phyloP scores from a whole-genome alignment of 176 grass and related monocot species.

The Juncus effusus region DNA sequence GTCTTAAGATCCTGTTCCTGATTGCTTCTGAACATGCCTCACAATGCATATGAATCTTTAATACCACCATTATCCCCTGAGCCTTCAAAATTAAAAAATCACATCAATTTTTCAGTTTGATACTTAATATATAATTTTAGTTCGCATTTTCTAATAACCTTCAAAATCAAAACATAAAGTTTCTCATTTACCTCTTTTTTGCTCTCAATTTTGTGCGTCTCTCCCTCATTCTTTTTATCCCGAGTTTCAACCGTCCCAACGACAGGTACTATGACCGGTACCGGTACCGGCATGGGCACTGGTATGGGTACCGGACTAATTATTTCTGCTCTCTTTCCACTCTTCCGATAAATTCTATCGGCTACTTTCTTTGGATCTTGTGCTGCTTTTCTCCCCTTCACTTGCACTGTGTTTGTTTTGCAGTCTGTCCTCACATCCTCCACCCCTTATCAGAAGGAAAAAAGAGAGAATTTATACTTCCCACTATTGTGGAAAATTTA shows the following conservation, averaged over 20 bases:
- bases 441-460: constrained; percentile 32
- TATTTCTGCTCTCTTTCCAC: constrained; percentile 42
- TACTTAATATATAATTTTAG: constrained; percentile 12
- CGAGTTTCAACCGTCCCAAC: background rate
- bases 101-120: background rate
- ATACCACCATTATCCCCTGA: constrained; percentile 34
- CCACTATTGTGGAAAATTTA: background rate
- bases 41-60: constrained; percentile 69
- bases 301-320: constrained; percentile 28
- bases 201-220: background rate
- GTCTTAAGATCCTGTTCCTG: constrained; percentile 49
- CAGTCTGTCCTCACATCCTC: constrained; percentile 46
- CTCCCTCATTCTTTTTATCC: constrained; percentile 16
- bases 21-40: constrained; percentile 68
- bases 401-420: constrained; percentile 39
- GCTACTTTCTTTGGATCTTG: constrained; percentile 36
- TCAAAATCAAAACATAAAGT: background rate
- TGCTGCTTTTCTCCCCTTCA: constrained; percentile 34
- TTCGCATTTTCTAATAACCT: constrained; percentile 7
- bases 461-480: background rate
- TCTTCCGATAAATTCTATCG: constrained; percentile 39
- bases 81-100: background rate
- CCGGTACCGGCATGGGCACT: constrained; percentile 6
- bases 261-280: background rate
- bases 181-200: constrained; percentile 11